Conservation (phyloP, 345 rosid genomes). For the Salix brachista region DNA sequence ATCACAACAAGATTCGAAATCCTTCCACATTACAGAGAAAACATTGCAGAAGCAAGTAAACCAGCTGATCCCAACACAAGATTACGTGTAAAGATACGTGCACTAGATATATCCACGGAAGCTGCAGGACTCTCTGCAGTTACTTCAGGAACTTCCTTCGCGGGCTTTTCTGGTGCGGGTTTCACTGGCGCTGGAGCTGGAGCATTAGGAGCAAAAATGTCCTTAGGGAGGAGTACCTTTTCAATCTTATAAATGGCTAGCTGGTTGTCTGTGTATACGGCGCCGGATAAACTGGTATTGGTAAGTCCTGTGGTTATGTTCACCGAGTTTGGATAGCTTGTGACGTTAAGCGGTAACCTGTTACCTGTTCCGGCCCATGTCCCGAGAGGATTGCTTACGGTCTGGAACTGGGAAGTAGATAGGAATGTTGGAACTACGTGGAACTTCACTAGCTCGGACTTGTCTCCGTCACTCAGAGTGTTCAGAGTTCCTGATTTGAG, state of each 20-base stretch:
- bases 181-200: background rate
- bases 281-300: background rate
- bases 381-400: background rate
- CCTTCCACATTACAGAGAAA: background rate
- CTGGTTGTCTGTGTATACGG: background rate
- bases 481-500: background rate
- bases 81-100: background rate
- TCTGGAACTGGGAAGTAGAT: background rate
- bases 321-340: background rate
- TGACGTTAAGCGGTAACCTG: background rate
- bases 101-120: background rate
- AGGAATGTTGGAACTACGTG: background rate
- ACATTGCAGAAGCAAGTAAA: background rate
- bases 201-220: background rate
- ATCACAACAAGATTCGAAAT: background rate
- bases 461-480: background rate
- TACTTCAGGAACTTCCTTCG: background rate
- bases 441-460: background rate
- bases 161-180: background rate
- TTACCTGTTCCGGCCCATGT: background rate
- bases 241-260: background rate
- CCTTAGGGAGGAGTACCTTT: background rate
- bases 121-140: background rate
- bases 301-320: background rate
- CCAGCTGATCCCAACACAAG: background rate